Evolutionary conservation across 768 basidiomycete species (phyloP), one percentile per base, ranked within the genome.

Genomic region (Terana coerulea): DNA sequence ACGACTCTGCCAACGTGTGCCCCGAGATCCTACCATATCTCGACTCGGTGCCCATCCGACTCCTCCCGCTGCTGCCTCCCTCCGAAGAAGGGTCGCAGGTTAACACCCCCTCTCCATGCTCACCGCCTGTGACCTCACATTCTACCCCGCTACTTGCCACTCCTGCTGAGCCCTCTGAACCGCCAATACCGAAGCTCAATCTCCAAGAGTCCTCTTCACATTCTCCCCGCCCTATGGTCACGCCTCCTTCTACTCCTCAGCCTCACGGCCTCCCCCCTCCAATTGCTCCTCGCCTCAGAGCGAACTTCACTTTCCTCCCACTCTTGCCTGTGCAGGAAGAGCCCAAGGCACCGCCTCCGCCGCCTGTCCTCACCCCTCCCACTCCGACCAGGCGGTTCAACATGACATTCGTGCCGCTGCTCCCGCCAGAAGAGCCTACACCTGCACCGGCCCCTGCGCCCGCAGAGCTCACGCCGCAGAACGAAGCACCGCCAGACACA

Each of bases 31-130:
- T 70, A 3, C 64, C 64, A 11, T 65, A 65, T 51, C 62, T 65
- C 19, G 64, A 63, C 37, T 62, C 64, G 24, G 84, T 88, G 5
- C 86, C 86, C 33, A 83, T 88, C 34, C 75, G 75, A 3, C 72
- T 88, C 0, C 61, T 88, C 2, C 86, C 84, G 0, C 72, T 88
- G 22, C 72, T 75, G 14, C 51, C 45, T 42, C 52, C 51, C 4
- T 48, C 55, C 8, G 19, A 10, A 26, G 36, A 45, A 19, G 9
- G 35, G 6, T 30, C 42, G 22, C 7, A 31, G 33, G n/a, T 33
- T 2, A 22, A 42, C 46, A 14, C 50, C n/a, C 24, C 34, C 6
- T n/a, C 30, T 12, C 11, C 21, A 9, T 14, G 26, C 15, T 3
- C 19, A 14, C 26, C 43, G 51, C 33, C 51, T 21, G 21, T 26